Conservation (phyloP, 129 eudicot species). For the Erigeron canadensis region DNA sequence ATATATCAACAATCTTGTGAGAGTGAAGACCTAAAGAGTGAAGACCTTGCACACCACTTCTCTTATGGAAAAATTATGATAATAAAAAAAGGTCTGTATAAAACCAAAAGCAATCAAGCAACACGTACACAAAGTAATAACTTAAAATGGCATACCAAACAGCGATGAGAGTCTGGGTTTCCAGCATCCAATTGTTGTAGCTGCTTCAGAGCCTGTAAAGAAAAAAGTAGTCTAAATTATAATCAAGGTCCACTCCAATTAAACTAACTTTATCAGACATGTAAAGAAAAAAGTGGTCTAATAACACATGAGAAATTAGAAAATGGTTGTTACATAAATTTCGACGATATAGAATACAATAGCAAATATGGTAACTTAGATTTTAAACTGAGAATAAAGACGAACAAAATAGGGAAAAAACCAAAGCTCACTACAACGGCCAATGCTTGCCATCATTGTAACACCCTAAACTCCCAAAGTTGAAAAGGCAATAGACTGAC, state of each 20-base stretch:
- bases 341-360: background rate
- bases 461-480: too few species aligned
- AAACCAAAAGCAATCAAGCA: background rate
- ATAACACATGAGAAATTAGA: background rate
- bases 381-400: background rate
- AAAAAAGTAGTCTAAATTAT: constrained; percentile 12
- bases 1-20: constrained; percentile 1
- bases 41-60: background rate
- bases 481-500: too few species aligned
- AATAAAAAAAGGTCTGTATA: background rate
- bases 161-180: constrained; percentile 73
- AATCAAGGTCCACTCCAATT: background rate
- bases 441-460: background rate
- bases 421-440: background rate
- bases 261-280: background rate
- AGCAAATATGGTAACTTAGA: background rate
- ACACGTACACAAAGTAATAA: constrained; percentile 5
- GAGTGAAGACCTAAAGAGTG: background rate
- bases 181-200: constrained; percentile 69
- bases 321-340: background rate
- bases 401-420: background rate
- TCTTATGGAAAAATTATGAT: background rate
- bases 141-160: constrained; percentile 57
- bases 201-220: constrained; percentile 55
- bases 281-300: background rate